Base-by-base conservation (phyloP, 108 stramenopile species). In the Schizochytrium sp. region DNA sequence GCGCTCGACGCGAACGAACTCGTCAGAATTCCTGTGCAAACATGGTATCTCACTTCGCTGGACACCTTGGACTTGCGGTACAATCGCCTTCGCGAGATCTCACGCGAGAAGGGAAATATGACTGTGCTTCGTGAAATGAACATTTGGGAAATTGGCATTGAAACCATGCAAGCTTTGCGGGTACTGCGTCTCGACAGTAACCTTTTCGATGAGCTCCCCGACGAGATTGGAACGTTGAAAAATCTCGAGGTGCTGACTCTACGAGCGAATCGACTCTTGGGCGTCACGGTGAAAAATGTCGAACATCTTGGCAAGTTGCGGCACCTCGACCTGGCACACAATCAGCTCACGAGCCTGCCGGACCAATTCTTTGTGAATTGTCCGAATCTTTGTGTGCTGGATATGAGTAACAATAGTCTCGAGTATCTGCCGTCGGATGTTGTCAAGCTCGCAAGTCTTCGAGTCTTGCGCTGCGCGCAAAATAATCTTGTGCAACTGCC, bases 101-200 rank as follows among this genome's bases (percentile, higher is more conserved):
- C 76, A 3, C 45, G 76, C 12, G 76, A 83, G 5, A 83, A 83
- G 76, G 76, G 76, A 12, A 83, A 83, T 23, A 83, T 83, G 76
- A 47, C 45, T 6, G 76, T 83, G 2, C 76, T 83, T 34, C 76
- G 76, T 23, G 76, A 83, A 1, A 83, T 53, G 48, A 83, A 83
- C 51, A 53, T 83, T 47, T 83, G 76, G 76, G 76, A 83, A 23
- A 83, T 83, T 2, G 76, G 76, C 45, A 83, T 83, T 4, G 76
- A 83, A 34, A 83, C 76, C 51, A 53, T 83, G 76, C 45, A 53
- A 12, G 48, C 18, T 23, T 45, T 83, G 45, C 48, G 28, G 10
- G 76, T 25, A 23, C 76, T 83, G 4, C 45, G 76, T 23, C 76
- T 83, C 16, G 76, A 83, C 76, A 34, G 51, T 12, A 83, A 83